phyloP scores from a whole-genome alignment of 179 eudicot species.

The Camellia oleifera region DNA sequence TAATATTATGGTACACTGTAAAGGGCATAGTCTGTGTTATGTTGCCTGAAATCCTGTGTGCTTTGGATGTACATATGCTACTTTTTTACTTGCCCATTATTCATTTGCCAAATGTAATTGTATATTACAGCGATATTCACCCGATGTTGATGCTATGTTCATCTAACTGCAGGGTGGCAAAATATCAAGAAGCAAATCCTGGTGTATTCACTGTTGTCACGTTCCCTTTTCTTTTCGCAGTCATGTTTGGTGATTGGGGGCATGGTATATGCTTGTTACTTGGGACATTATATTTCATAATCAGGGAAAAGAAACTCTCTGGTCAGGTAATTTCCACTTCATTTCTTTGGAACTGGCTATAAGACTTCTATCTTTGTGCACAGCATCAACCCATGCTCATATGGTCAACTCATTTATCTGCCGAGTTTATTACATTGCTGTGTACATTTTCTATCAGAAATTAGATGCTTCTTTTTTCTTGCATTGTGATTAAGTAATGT shows the following conservation, averaged over 20 bases:
- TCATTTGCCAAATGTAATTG: neutral
- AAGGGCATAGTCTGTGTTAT: neutral
- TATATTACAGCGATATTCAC: neutral
- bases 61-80: neutral
- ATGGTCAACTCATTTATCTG: slow-evolving; percentile 4
- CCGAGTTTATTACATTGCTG: neutral
- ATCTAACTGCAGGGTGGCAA: slow-evolving; percentile 71
- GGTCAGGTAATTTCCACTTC: slow-evolving; percentile 48
- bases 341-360: neutral
- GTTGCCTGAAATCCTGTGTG: neutral
- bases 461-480: neutral
- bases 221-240: slow-evolving; percentile 84
- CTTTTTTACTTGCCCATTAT: slow-evolving; percentile 7
- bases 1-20: neutral
- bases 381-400: neutral
- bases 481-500: neutral
- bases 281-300: slow-evolving; percentile 59
- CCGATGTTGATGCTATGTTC: slow-evolving; percentile 11
- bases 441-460: neutral
- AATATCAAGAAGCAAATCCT: slow-evolving; percentile 91
- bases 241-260: slow-evolving; percentile 97
- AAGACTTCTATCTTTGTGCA: neutral
- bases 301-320: slow-evolving; percentile 65
- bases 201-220: slow-evolving; percentile 82
- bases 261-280: slow-evolving; percentile 82